Evolutionary conservation across 2,329 filamentous ascomycete species (phyloP), one percentile per base, ranked within the genome.

Genomic region (Exophiala sideris): DNA sequence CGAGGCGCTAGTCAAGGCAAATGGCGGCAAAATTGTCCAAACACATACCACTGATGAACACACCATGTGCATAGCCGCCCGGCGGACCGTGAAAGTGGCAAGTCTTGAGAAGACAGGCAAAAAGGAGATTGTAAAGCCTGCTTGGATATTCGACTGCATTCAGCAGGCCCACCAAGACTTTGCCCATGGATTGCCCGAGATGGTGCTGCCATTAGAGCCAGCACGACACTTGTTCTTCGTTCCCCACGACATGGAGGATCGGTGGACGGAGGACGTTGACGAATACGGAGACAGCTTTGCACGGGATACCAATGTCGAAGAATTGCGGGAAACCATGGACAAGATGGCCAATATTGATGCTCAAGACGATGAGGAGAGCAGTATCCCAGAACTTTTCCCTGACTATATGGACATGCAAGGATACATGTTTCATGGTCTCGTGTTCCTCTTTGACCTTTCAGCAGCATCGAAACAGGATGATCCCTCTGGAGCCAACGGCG

Each of bases 61-160:
- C 41, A 90, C 87, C 59, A 59, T 68, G 50, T 49, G 46, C 50
- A 33, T 52, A 3, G 58, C 60, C 14, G 50, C 58, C 8, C 38
- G 62, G 79, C 40, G 79, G 83, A 77, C 81, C 0, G 85, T 97
- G 62, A 91, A 91, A 65, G 91, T 91, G 1, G 88, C 89, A 1
- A 91, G 89, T 8, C 71, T 96, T 7, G 84, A 90, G 57, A 95
- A 94, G 64, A 78, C 76, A 5, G 86, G 84, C 3, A 76, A 81
- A 0, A 78, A 82, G 5, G 85, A 89, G 62, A 86, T 99, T 47
- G 78, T 97, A 52, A 83, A 83, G 18, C 88, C 91, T 0, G 79
- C 76, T 5, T 99, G 94, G 94, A 74, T 97, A 2, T 76, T 88
- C 24, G 91, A 97, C 68, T 94, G 89, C 64, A 77, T 95, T 33